phyloP scores from a whole-genome alignment of 2,329 filamentous ascomycete species.

The Phialemoniopsis sp. region DNA sequence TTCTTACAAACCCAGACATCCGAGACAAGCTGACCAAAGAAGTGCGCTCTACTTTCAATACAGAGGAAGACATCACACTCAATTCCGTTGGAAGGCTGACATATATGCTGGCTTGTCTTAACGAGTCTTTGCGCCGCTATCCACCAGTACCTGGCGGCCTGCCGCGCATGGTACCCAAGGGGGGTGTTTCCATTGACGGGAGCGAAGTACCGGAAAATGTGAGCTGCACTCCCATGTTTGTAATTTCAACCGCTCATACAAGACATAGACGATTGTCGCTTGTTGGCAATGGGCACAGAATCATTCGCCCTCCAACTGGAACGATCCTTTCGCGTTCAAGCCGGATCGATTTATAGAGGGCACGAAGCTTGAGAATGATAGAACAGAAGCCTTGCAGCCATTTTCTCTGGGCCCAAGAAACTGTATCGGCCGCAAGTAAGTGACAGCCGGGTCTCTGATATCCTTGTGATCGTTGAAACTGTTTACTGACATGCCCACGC shows the following conservation, averaged over 20 bases:
- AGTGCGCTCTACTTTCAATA: constrained; percentile 31
- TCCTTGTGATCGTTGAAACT: too few relatives aligned
- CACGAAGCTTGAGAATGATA: constrained; percentile 32
- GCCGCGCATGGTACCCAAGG: constrained; percentile 21
- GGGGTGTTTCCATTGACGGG: constrained; percentile 24
- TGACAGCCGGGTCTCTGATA: too few relatives aligned
- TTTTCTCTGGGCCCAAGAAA: constrained; percentile 44
- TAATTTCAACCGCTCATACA: not conserved
- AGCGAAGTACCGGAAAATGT: constrained; percentile 21
- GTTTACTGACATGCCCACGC: too few relatives aligned
- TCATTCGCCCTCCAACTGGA: constrained; percentile 37
- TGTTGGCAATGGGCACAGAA: constrained; percentile 41
- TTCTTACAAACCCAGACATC: constrained; percentile 29
- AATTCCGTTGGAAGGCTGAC: constrained; percentile 17
- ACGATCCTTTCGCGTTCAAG: constrained; percentile 35
- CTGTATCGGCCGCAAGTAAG: constrained; percentile 46
- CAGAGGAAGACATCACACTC: constrained; percentile 24
- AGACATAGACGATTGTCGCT: constrained; percentile 33
- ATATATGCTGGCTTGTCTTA: constrained; percentile 27
- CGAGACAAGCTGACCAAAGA: constrained; percentile 33
- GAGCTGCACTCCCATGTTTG: too few relatives aligned
- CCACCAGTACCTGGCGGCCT: constrained; percentile 21
- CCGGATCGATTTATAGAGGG: constrained; percentile 43
- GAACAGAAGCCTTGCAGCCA: constrained; percentile 36
- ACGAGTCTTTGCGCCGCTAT: constrained; percentile 28